A percentile compares a stretch with the other conserved stretches of the same genome.
Evolutionary conservation across 805 yeast genomes (phyloP).

Genomic region (Saccharomycopsis sp.): DNA sequence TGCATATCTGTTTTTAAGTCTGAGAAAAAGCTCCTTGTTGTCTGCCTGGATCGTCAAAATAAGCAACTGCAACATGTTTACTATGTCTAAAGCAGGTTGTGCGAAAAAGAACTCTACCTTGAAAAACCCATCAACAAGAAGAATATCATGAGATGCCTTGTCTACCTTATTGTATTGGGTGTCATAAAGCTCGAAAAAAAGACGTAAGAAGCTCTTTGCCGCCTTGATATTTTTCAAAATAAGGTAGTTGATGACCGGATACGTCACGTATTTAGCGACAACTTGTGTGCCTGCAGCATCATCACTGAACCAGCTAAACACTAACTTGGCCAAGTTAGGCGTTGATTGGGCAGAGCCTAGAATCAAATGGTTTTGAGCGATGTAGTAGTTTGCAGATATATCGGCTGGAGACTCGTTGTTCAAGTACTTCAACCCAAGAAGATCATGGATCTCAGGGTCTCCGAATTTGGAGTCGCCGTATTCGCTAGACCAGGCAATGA

Average conservation of each 20-base stretch:
- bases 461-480: conserved; percentile 51
- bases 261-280: conserved; percentile 2
- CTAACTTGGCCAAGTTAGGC: conserved; percentile 29
- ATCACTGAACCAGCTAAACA: conserved; percentile 40
- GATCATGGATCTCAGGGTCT: conserved; percentile 67
- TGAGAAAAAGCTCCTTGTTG: conserved; percentile 46
- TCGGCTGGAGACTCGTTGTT: conserved; percentile 19
- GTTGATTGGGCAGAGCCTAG: conserved; percentile 48
- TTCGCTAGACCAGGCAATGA: conserved; percentile 53
- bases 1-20: conserved; percentile 46
- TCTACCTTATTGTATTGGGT: conserved; percentile 20
- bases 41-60: conserved; percentile 50
- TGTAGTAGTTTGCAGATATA: conserved; percentile 2
- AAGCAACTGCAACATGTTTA: conserved; percentile 68
- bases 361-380: conserved; percentile 65
- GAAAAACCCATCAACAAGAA: conserved; percentile 29
- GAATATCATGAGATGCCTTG: conserved; percentile 22
- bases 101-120: conserved; percentile 35
- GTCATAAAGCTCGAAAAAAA: conserved; percentile 26
- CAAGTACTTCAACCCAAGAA: conserved; percentile 63
- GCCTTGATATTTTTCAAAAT: conserved; percentile 33
- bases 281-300: conserved; percentile 20
- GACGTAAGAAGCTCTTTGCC: conserved; percentile 31
- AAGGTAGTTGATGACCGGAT: conserved; percentile 17
- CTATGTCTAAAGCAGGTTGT: conserved; percentile 31